phyloP scores from a whole-genome alignment of 805 yeast species.

The Candida parachauliodes region DNA sequence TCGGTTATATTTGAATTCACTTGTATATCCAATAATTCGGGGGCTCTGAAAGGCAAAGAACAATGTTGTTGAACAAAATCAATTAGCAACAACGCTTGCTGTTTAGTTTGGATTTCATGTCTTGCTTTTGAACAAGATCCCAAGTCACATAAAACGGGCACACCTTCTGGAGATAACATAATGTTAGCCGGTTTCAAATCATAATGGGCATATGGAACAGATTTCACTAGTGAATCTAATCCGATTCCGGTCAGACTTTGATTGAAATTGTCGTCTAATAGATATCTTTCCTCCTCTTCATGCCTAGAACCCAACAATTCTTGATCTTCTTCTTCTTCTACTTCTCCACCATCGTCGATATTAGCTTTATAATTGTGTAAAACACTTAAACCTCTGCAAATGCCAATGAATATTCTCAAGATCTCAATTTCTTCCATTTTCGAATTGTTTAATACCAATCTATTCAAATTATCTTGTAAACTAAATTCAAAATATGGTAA shows the following conservation, averaged over 20 bases:
- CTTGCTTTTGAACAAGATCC: constrained; percentile 76
- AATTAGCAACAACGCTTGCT: constrained; percentile 70
- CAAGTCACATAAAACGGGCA: constrained; percentile 78
- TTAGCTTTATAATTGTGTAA: constrained; percentile 59
- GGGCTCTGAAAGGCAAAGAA: constrained; percentile 84
- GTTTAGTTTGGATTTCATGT: constrained; percentile 50
- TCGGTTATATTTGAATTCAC: constrained; percentile 66
- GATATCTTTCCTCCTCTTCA: constrained; percentile 5
- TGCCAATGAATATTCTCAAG: constrained; percentile 57
- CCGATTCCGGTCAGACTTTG: constrained; percentile 21
- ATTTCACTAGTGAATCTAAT: constrained; percentile 15
- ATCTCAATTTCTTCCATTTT: constrained; percentile 62
- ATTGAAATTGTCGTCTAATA: not conserved
- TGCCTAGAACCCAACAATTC: not conserved
- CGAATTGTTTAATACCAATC: constrained; percentile 52
- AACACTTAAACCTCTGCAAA: constrained; percentile 69
- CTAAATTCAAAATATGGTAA: constrained; percentile 74
- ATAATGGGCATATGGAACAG: constrained; percentile 75
- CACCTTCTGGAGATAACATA: constrained; percentile 69
- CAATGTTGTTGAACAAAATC: constrained; percentile 84
- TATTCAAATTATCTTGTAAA: constrained; percentile 75
- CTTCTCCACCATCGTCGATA: constrained; percentile 8
- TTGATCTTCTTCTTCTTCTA: constrained; percentile 21
- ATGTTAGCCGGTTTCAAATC: constrained; percentile 89
- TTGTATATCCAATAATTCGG: constrained; percentile 78